phyloP scores from a whole-genome alignment of 768 basidiomycete species.

The Lactarius hatsudake region DNA sequence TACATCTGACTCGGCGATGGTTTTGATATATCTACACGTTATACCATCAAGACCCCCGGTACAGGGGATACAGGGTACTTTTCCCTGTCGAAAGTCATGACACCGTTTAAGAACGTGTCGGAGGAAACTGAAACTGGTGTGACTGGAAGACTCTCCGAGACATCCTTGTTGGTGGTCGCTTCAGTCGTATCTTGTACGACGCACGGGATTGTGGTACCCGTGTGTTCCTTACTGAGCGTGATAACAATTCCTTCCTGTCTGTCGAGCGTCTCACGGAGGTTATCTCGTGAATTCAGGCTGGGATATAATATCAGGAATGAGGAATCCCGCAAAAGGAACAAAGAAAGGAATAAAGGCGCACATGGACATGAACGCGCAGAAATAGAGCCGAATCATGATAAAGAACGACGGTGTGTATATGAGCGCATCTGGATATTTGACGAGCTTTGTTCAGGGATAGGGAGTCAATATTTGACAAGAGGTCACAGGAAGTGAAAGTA shows the following conservation, averaged over 20 bases:
- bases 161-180: neutral
- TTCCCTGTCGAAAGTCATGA: neutral
- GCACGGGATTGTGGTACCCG: neutral
- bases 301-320: neutral
- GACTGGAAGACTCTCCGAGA: neutral
- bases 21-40: neutral
- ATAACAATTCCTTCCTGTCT: neutral
- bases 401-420: constrained; percentile 2
- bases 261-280: neutral
- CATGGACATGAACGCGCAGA: constrained; percentile 6
- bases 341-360: neutral
- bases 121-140: neutral
- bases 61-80: neutral
- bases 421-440: neutral
- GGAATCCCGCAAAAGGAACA: neutral
- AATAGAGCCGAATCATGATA: constrained; percentile 7
- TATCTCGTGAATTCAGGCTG: constrained; percentile 9
- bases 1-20: neutral
- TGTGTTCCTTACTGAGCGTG: neutral
- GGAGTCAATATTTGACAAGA: neutral
- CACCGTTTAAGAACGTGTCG: neutral
- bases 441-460: neutral
- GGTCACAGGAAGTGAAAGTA: neutral
- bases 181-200: neutral
- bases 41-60: neutral